Evolutionary conservation across 1,139 yeast species (phyloP).

Genomic region (Candida frijolesensis): DNA sequence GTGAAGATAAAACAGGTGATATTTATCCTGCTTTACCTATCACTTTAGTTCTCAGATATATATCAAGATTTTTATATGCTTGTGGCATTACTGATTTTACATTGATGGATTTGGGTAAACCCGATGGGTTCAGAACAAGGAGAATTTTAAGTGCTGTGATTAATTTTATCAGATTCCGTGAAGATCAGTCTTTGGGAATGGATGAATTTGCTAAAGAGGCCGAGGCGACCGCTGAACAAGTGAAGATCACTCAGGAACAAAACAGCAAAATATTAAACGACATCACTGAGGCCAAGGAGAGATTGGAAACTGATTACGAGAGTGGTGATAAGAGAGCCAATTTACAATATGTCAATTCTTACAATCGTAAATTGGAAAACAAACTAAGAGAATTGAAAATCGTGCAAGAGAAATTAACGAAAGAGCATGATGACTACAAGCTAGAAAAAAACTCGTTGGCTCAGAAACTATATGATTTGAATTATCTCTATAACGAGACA

Average conservation of each 20-base stretch:
- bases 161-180: constrained; percentile 83
- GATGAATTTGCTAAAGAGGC: constrained; percentile 61
- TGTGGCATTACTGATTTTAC: constrained; percentile 82
- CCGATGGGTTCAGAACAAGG: constrained; percentile 66
- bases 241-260: constrained; percentile 31
- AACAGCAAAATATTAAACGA: constrained; percentile 45
- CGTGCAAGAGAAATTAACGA: constrained; percentile 62
- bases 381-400: constrained; percentile 65
- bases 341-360: constrained; percentile 51
- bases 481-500: constrained; percentile 54
- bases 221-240: constrained; percentile 49
- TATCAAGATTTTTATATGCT: constrained; percentile 62
- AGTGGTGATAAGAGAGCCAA: constrained; percentile 27
- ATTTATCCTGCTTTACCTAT: constrained; percentile 42
- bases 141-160: constrained; percentile 80
- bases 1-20: constrained; percentile 17
- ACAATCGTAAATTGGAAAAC: constrained; percentile 61
- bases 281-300: constrained; percentile 38
- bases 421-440: constrained; percentile 70
- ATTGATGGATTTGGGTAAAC: constrained; percentile 63
- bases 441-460: constrained; percentile 60
- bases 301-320: constrained; percentile 23
- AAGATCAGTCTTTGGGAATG: constrained; percentile 70
- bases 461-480: constrained; percentile 56
- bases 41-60: constrained; percentile 50